These are phyloP conservation scores for Leccinum rimulosum DNA, from an alignment of 768 basidiomycete genomes.

Conservation along the genomic window DNA sequence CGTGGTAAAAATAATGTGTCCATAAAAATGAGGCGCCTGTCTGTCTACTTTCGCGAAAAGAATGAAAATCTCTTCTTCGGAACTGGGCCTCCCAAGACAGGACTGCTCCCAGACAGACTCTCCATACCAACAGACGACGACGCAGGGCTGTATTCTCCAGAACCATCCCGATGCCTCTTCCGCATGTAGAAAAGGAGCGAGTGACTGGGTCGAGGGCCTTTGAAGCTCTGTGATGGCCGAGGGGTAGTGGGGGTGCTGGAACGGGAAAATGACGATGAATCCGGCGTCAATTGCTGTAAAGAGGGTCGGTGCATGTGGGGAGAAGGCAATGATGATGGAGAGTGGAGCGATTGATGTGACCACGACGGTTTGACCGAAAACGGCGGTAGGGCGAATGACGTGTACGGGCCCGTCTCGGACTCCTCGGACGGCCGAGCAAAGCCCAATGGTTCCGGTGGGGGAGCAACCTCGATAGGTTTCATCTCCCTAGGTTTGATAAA, in stretches of 20 bases:
- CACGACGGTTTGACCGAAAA: constrained; percentile 23
- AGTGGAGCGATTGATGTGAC: constrained; percentile 19
- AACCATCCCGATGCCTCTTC: constrained; percentile 22
- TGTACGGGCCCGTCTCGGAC: constrained; percentile 34
- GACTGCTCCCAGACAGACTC: constrained; percentile 9
- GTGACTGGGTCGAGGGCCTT: constrained; percentile 25
- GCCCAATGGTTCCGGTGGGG: constrained; percentile 20
- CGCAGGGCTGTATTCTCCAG: constrained; percentile 22
- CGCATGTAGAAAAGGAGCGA: constrained; percentile 34
- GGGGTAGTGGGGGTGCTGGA: constrained; percentile 31
- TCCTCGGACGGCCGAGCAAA: constrained; percentile 30
- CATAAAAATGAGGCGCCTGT: constrained; percentile 4
- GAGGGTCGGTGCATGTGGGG: constrained; percentile 23
- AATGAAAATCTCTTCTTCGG: constrained; percentile 30
- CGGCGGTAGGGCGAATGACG: constrained; percentile 29
- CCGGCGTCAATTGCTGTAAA: constrained; percentile 30
- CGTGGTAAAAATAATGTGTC: constrained; percentile 8
- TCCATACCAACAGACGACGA: constrained; percentile 24
- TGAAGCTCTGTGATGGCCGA: constrained; percentile 24
- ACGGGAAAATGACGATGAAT: constrained; percentile 31
- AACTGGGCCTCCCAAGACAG: constrained; percentile 1
- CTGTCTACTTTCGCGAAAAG: constrained; percentile 31
- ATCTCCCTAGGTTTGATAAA: constrained; percentile 31
- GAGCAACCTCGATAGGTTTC: constrained; percentile 27
- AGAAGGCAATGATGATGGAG: constrained; percentile 21